Base-by-base conservation (phyloP, 495 filamentous ascomycete species). In the Lasiosphaeria hispida region DNA sequence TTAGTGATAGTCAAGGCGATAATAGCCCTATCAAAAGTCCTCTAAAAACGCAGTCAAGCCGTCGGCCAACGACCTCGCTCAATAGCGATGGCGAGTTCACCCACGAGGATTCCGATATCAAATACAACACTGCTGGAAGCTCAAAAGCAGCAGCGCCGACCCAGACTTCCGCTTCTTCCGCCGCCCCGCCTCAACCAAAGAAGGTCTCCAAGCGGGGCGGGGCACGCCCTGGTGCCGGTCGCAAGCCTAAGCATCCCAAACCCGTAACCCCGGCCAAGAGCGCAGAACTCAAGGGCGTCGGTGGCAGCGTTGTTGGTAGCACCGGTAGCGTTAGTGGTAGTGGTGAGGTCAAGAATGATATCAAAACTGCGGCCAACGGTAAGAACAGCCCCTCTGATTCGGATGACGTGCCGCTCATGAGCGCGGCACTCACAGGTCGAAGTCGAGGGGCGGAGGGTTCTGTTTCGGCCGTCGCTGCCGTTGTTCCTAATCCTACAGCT, bases 211-310 rank as follows among this genome's bases (percentile, higher is more conserved):
- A 68, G 53, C 59, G 69, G 41, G 69, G 69, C 15, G 69, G 69
- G 30, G 69, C 67, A 13, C 58, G 69, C 9, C 69, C 69, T 49
- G 69, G 69, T 34, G 69, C 69, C 2, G 69, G 69, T 1, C 62
- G 69, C 11, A 71, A 71, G 41, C 67, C 66, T 0, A 71, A 67
- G 40, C 57, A 63, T 30, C 63, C 57, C 23, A 30, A 30, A 30
- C 23, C 0, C 45, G 45, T 57, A 13, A 55, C 40, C 0, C 10
- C 3, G 30, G 30, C n/a, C n/a, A 52, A 36, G 4, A 51, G 38
- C 14, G 55, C 47, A 34, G 50, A 36, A 14, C 54, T 38, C 35
- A 51, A 58, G 53, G 1, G 6, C 49, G 48, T 17, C 51, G 38
- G 14, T 36, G 45, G 34, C 43, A 51, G 57, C 5, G 48, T 35